Conservation (phyloP, 495 filamentous ascomycete genomes). For the Aspergillus sclerotioniger region DNA sequence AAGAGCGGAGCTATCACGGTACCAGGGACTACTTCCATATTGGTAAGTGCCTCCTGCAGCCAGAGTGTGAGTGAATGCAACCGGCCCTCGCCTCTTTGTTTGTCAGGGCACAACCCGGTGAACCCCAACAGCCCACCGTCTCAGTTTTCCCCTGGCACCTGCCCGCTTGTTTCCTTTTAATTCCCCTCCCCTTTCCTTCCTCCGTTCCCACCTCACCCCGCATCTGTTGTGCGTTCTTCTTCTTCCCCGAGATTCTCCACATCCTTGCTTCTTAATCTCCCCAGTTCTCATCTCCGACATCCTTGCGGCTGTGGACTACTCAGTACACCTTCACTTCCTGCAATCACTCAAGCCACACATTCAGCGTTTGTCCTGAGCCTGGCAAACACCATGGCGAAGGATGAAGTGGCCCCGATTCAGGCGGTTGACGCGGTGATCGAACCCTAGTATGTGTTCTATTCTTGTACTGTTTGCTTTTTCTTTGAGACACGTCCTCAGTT, state of each 20-base stretch:
- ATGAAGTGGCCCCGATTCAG: slow-evolving; percentile 2
- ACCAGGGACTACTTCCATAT: no score
- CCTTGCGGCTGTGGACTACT: slow-evolving; percentile 3
- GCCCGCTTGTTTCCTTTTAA: not conserved
- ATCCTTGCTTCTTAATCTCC: not conserved
- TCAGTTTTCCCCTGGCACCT: not conserved
- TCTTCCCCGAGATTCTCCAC: not conserved
- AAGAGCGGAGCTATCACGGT: no score
- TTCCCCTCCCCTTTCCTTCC: not conserved
- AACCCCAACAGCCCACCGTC: not conserved
- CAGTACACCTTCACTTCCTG: not conserved
- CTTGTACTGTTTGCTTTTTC: not conserved
- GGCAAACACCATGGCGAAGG: slow-evolving; percentile 5
- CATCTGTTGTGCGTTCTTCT: not conserved
- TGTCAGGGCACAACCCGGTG: not conserved
- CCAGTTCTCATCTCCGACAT: not conserved
- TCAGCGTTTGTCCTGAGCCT: not conserved
- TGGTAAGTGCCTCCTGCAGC: no score
- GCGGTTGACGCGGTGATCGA: not conserved
- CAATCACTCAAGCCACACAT: not conserved
- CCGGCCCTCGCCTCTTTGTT: not conserved
- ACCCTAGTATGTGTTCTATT: not conserved
- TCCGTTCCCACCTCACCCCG: not conserved
- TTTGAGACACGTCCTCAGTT: not conserved
- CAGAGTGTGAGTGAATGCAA: no score